These are phyloP conservation scores for Cajanus cajan DNA, from an alignment of 306 rosid genomes.

Conservation along the genomic window DNA sequence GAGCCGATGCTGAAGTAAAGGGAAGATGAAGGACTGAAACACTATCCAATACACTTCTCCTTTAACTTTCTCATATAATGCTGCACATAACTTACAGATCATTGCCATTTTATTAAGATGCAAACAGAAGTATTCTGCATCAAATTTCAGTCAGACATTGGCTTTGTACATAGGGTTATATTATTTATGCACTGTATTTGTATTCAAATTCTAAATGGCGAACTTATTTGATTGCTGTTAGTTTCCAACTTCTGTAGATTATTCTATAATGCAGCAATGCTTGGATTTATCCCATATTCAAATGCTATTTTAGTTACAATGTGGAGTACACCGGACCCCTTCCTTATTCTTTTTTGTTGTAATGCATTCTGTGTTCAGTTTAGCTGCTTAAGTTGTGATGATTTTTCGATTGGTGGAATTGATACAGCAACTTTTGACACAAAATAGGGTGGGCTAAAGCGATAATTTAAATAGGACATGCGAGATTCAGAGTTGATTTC, in stretches of 20 bases:
- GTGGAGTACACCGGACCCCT: background rate
- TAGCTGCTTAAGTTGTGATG: background rate
- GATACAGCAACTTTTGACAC: background rate
- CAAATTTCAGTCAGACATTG: slow-evolving; percentile 35
- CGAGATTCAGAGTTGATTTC: no score
- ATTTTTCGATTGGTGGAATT: background rate
- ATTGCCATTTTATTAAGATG: slow-evolving; percentile 24
- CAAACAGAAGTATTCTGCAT: slow-evolving; percentile 24
- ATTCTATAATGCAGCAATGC: slow-evolving; percentile 21
- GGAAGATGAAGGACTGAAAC: slow-evolving; percentile 39
- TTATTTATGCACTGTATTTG: slow-evolving; percentile 29
- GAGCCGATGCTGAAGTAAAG: slow-evolving; percentile 14
- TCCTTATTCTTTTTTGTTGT: background rate
- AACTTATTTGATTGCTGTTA: slow-evolving; percentile 23
- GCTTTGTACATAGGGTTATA: slow-evolving; percentile 54
- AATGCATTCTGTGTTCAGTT: background rate
- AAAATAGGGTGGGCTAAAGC: background rate
- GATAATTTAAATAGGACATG: background rate
- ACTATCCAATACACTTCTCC: slow-evolving; percentile 5
- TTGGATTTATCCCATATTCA: slow-evolving; percentile 17
- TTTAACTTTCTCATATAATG: background rate
- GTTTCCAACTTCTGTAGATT: slow-evolving; percentile 34
- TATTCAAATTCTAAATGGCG: slow-evolving; percentile 32
- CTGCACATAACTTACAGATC: slow-evolving; percentile 13
- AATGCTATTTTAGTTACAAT: background rate